These are phyloP conservation scores for Mycoemilia scoparia DNA, from an alignment of 192 early-diverging fungal species.

Conservation along the genomic window DNA sequence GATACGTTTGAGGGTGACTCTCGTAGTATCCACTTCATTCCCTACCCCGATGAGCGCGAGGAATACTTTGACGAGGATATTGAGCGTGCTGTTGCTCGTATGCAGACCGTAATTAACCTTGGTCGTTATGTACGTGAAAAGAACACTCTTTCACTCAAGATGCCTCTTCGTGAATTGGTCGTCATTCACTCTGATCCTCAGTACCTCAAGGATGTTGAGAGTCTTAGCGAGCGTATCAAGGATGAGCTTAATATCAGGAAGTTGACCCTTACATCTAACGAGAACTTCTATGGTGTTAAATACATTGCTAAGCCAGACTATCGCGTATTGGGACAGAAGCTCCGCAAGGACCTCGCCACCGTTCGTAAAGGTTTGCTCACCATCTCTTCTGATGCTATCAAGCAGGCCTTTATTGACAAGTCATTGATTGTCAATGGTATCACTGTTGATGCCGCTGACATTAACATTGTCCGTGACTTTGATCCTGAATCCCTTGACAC, in stretches of 20 bases:
- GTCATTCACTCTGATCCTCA: constrained; percentile 74
- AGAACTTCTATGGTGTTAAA: constrained; percentile 79
- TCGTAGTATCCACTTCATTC: constrained; percentile 84
- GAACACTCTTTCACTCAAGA: constrained; percentile 85
- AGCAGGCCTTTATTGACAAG: constrained; percentile 51
- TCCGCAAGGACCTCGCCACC: constrained; percentile 74
- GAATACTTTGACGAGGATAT: constrained; percentile 94
- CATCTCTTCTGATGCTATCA: constrained; percentile 57
- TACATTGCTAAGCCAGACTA: constrained; percentile 83
- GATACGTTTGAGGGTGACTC: constrained; percentile 42
- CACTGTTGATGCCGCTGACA: constrained; percentile 58
- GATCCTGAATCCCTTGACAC: constrained; percentile 34
- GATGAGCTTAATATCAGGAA: constrained; percentile 87
- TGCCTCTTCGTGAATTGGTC: constrained; percentile 78
- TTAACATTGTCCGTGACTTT: constrained; percentile 75
- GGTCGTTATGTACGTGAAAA: constrained; percentile 82
- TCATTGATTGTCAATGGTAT: constrained; percentile 63
- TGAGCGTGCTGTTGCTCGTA: constrained; percentile 82
- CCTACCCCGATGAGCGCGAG: constrained; percentile 79
- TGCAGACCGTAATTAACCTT: constrained; percentile 94
- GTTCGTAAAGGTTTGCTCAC: constrained; percentile 69
- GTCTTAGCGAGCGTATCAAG: constrained; percentile 70
- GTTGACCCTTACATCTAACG: constrained; percentile 75
- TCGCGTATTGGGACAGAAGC: constrained; percentile 71
- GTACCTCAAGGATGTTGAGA: constrained; percentile 71